phyloP scores from a whole-genome alignment of 108 stramenopile species.

The Bacterosira constricta region DNA sequence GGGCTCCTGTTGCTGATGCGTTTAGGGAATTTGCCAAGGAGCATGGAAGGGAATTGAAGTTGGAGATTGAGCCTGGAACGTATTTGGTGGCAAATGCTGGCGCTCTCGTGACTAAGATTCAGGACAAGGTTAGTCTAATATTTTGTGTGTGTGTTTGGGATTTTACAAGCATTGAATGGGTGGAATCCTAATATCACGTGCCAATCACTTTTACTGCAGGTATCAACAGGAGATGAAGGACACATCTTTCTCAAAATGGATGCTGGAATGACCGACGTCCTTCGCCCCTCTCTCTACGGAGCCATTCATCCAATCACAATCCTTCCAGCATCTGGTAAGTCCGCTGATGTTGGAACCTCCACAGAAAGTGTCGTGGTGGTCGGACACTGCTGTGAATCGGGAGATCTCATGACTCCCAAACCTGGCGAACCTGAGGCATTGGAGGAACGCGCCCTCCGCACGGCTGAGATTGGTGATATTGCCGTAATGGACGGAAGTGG shows the following conservation, averaged over 20 bases:
- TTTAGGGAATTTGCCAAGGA: slow-evolving; percentile 87
- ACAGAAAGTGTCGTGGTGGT: slow-evolving; percentile 93
- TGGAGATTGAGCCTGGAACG: slow-evolving; percentile 99
- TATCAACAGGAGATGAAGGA: slow-evolving; percentile 53
- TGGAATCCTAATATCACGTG: neutral
- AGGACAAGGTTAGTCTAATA: slow-evolving; percentile 74
- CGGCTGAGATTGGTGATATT: slow-evolving; percentile 90
- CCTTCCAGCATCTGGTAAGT: slow-evolving; percentile 72
- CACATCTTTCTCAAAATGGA: slow-evolving; percentile 94
- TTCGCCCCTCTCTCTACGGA: slow-evolving; percentile 97
- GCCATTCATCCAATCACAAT: slow-evolving; percentile 95
- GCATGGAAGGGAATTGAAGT: slow-evolving; percentile 84
- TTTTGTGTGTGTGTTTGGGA: too few species aligned
- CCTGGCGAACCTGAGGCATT: slow-evolving; percentile 94
- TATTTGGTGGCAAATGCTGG: slow-evolving; percentile 97
- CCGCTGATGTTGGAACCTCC: slow-evolving; percentile 66
- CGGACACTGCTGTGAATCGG: slow-evolving; percentile 98
- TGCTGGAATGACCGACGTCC: slow-evolving; percentile 98
- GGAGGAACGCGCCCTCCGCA: slow-evolving; percentile 77
- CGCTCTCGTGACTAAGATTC: slow-evolving; percentile 88
- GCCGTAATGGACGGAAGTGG: slow-evolving; percentile 96
- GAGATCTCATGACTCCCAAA: slow-evolving; percentile 95
- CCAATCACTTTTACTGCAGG: neutral
- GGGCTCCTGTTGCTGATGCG: slow-evolving; percentile 86
- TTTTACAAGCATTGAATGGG: neutral